These are phyloP conservation scores for Cinchona pubescens DNA, from an alignment of 257 asterid genomes.

Conservation along the genomic window DNA sequence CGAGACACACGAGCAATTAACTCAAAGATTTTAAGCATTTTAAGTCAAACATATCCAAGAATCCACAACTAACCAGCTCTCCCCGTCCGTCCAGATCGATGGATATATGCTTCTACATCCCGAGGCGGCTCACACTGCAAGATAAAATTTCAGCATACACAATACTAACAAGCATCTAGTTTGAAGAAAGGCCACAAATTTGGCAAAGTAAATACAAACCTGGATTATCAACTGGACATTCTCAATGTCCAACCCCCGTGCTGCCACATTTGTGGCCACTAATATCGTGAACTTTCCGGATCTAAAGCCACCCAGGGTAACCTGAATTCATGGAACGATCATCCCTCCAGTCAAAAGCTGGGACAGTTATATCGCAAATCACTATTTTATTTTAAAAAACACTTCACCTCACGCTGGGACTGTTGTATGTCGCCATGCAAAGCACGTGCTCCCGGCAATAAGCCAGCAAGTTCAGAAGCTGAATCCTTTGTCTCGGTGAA, in stretches of 20 bases:
- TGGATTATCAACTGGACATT: constrained; percentile 95
- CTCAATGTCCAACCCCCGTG: constrained; percentile 94
- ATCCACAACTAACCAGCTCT: constrained; percentile 69
- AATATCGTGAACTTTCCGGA: constrained; percentile 78
- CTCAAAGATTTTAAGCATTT: constrained; percentile 12
- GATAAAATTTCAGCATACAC: constrained; percentile 15
- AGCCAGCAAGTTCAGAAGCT: constrained; percentile 87
- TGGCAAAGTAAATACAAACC: constrained; percentile 39
- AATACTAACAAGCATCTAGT: background rate
- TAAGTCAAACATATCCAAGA: constrained; percentile 1
- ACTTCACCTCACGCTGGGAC: constrained; percentile 83
- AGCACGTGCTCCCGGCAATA: constrained; percentile 94
- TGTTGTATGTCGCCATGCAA: constrained; percentile 98
- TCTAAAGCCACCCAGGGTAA: constrained; percentile 82
- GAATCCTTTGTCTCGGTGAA: constrained; percentile 89
- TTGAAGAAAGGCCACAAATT: background rate
- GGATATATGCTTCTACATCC: constrained; percentile 96
- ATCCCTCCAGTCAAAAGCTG: background rate
- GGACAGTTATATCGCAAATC: no score
- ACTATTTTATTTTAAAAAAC: background rate
- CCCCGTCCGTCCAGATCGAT: constrained; percentile 98
- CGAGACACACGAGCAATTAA: constrained; percentile 10
- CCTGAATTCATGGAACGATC: constrained; percentile 42
- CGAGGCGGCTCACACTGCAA: constrained; percentile 94
- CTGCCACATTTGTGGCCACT: constrained; percentile 97